These are phyloP conservation scores for Centaurea solstitialis DNA, from an alignment of 129 eudicot genomes.

Conservation along the genomic window DNA sequence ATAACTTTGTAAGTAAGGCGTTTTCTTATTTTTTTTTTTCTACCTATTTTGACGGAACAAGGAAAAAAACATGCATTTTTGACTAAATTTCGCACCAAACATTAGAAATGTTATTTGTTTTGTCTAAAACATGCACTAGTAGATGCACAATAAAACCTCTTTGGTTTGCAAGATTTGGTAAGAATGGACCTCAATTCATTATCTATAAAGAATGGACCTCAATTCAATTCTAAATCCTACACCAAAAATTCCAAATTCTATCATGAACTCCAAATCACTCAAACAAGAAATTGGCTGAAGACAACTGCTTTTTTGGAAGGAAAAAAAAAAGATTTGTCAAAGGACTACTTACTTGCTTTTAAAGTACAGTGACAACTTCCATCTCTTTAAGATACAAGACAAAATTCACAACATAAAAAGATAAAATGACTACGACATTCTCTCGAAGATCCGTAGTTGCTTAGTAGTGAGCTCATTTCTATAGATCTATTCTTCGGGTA, in stretches of 20 bases:
- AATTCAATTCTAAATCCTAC: background rate
- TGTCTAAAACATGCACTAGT: too few species aligned
- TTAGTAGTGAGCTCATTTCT: background rate
- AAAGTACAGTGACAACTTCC: background rate
- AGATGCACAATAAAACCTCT: too few species aligned
- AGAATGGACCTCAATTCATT: too few species aligned
- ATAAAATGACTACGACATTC: background rate
- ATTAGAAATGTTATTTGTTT: too few species aligned
- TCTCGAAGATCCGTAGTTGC: background rate
- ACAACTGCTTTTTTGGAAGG: background rate
- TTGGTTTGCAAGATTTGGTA: too few species aligned
- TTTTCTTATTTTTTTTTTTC: too few species aligned
- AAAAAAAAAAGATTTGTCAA: background rate
- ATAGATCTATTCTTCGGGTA: background rate
- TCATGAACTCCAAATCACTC: background rate
- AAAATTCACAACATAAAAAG: background rate
- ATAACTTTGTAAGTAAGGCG: background rate
- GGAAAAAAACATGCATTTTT: too few species aligned
- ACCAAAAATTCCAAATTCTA: background rate
- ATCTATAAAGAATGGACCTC: background rate
- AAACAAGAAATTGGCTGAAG: background rate
- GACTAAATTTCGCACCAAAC: too few species aligned
- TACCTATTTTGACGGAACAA: too few species aligned
- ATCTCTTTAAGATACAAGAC: background rate
- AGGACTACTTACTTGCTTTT: conserved; percentile 2